Conservation (phyloP, 2,329 filamentous ascomycete genomes). For the Penicillium sp. region DNA sequence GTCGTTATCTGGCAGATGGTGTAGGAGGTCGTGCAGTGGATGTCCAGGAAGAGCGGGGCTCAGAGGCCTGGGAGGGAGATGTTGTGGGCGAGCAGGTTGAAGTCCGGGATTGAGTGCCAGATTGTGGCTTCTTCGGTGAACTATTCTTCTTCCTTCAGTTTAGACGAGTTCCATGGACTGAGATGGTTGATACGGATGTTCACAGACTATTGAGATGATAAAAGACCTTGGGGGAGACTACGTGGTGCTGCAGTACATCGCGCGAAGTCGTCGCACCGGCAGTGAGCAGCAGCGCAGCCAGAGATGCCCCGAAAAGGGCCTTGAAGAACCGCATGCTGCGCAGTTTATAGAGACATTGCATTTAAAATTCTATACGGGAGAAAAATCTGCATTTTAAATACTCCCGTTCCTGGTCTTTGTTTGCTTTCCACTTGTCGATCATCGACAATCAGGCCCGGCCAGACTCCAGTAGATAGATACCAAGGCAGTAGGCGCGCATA, state of each 20-base stretch:
- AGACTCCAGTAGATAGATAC: neutral
- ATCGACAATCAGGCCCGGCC: neutral
- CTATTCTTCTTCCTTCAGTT: conserved; percentile 40
- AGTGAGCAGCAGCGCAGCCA: conserved; percentile 19
- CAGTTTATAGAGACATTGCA: neutral
- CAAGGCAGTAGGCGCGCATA: too few species aligned
- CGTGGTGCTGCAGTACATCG: conserved; percentile 11
- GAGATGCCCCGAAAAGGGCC: conserved; percentile 7
- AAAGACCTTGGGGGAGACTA: conserved; percentile 48
- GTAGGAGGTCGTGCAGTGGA: conserved; percentile 66
- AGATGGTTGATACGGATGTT: neutral
- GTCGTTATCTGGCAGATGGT: conserved; percentile 71
- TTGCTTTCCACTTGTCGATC: neutral
- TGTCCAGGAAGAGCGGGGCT: conserved; percentile 67
- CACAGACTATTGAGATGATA: conserved; percentile 48
- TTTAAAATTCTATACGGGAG: neutral
- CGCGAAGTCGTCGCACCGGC: conserved; percentile 19
- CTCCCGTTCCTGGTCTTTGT: neutral
- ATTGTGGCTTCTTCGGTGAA: conserved; percentile 65
- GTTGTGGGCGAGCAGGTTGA: conserved; percentile 61
- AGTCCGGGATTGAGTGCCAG: conserved; percentile 64
- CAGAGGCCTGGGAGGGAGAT: conserved; percentile 66
- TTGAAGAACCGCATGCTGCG: conserved; percentile 22
- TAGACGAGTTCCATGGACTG: too few species aligned
- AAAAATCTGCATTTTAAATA: neutral